Evolutionary conservation across 2,329 filamentous ascomycete species (phyloP).

Genomic region (Trichoderma sp.): DNA sequence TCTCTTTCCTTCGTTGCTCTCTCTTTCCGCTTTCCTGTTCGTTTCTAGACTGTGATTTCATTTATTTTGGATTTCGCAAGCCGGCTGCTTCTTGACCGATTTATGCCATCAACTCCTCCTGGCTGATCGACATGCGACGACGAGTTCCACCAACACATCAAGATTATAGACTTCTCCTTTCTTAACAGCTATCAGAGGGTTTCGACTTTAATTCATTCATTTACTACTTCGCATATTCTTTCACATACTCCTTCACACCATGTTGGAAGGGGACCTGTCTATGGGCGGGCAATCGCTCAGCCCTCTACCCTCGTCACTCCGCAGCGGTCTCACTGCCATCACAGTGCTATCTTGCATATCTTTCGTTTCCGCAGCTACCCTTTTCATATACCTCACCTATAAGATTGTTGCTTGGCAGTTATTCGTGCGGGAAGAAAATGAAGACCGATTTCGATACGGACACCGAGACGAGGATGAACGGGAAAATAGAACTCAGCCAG

Average conservation of each 20-base stretch:
- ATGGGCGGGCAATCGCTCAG: conserved; percentile 34
- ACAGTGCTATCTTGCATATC: conserved; percentile 39
- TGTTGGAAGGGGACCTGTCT: conserved; percentile 8
- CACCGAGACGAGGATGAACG: conserved; percentile 12
- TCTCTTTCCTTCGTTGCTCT: neutral
- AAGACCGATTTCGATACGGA: neutral
- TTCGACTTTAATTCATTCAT: neutral
- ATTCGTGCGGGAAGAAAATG: conserved; percentile 30
- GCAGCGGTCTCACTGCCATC: conserved; percentile 39
- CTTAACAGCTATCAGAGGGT: neutral
- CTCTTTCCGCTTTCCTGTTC: neutral
- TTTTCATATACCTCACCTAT: conserved; percentile 41
- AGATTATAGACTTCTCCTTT: neutral
- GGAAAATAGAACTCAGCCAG: conserved; percentile 23
- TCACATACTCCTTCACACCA: neutral
- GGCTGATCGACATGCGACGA: conserved; percentile 22
- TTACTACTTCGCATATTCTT: neutral
- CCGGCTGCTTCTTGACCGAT: neutral
- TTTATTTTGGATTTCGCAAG: neutral
- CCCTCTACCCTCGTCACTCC: conserved; percentile 33
- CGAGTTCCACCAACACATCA: neutral
- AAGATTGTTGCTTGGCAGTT: conserved; percentile 40
- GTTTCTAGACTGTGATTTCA: neutral
- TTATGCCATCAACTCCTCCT: neutral
- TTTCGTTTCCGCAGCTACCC: conserved; percentile 36